These are phyloP conservation scores for Acmispon strigosus DNA, from an alignment of 306 rosid genomes.

Conservation along the genomic window DNA sequence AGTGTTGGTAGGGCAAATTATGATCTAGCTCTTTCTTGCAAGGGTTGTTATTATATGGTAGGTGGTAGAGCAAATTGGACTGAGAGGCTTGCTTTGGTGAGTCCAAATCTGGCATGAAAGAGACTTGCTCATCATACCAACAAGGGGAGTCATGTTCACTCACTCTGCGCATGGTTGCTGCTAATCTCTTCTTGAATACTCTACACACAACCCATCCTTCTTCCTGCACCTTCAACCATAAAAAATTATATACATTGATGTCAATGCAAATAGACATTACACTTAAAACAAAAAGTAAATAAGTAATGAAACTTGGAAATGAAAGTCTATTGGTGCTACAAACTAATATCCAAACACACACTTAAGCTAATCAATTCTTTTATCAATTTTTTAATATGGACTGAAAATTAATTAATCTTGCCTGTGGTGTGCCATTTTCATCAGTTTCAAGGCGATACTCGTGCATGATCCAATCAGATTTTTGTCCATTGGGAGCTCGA, in stretches of 20 bases:
- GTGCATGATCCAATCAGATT: conserved; percentile 98
- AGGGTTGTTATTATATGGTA: conserved; percentile 22
- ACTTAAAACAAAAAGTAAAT: no score
- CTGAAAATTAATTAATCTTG: conserved; percentile 14
- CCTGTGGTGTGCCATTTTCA: conserved; percentile 88
- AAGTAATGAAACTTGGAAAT: no score
- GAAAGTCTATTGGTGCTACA: no score
- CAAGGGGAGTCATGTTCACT: conserved; percentile 66
- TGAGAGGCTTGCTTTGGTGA: conserved; percentile 60
- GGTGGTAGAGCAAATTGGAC: conserved; percentile 36
- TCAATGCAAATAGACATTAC: no score
- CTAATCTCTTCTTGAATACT: conserved; percentile 88
- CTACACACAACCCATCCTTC: conserved; percentile 98
- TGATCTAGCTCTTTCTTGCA: conserved; percentile 56
- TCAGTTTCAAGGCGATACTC: conserved; percentile 85
- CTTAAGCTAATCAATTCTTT: no score
- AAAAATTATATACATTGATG: not conserved
- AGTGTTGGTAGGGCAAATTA: conserved; percentile 41
- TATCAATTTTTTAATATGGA: no score
- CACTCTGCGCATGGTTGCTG: conserved; percentile 52
- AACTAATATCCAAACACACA: no score
- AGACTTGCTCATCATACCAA: conserved; percentile 83
- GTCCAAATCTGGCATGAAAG: conserved; percentile 67
- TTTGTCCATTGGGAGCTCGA: conserved; percentile 93
- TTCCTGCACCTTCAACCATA: conserved; percentile 46